phyloP scores from a whole-genome alignment of 1,284 basidiomycete species.

The Inonotus hispidus region DNA sequence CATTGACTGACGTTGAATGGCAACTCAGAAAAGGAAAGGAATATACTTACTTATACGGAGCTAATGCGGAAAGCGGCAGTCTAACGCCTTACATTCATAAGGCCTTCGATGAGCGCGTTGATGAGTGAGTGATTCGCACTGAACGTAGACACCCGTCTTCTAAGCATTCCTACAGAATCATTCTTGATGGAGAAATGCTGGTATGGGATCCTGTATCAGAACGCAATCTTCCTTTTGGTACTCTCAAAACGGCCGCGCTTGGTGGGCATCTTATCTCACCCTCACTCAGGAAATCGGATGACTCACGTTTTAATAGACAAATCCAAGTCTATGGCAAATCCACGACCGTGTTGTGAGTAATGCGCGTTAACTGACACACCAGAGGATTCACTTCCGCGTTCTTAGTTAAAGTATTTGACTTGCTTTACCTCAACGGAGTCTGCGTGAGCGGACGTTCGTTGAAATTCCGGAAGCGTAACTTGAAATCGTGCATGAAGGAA shows the following conservation, averaged over 20 bases:
- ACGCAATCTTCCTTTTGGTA: conserved; percentile 85
- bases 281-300: conserved; percentile 32
- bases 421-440: conserved; percentile 79
- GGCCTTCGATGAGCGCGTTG: conserved; percentile 69
- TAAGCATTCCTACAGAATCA: conserved; percentile 51
- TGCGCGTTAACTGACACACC: not conserved
- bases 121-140: conserved; percentile 54
- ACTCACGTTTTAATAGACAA: conserved; percentile 44
- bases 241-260: conserved; percentile 83
- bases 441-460: conserved; percentile 61
- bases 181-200: conserved; percentile 95
- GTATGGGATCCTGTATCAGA: conserved; percentile 90
- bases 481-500: conserved; percentile 55
- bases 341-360: conserved; percentile 81
- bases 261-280: too few relatives aligned
- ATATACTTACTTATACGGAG: conserved; percentile 90
- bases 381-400: not conserved
- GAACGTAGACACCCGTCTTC: not conserved
- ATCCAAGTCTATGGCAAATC: conserved; percentile 62
- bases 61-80: conserved; percentile 72
- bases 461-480: conserved; percentile 64
- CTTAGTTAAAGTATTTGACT: conserved; percentile 90
- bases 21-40: conserved; percentile 80
- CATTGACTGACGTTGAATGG: conserved; percentile 6
- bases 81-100: conserved; percentile 78